Evolutionary conservation across 148 eudicot species (phyloP).

Genomic region (Rhododendron griersonianum): DNA sequence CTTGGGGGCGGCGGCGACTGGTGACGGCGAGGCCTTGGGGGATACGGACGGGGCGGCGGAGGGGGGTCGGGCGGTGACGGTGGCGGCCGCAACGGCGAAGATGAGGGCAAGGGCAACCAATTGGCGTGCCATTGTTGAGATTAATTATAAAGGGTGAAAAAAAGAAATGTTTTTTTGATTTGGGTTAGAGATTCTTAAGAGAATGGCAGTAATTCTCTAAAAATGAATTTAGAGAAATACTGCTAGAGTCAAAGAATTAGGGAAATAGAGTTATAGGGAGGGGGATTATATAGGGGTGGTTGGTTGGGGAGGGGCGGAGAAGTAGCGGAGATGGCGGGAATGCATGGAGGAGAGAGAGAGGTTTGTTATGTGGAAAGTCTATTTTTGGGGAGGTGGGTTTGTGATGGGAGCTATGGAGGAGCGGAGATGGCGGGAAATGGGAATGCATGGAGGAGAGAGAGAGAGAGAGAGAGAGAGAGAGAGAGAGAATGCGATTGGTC

Average conservation of each 20-base stretch:
- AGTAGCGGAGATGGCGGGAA: background rate
- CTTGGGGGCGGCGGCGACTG: slow-evolving; percentile 5
- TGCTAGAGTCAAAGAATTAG: background rate
- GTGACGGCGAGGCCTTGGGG: background rate
- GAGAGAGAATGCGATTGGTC: no score
- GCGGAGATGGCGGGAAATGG: no score
- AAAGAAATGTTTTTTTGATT: background rate
- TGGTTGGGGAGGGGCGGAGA: background rate
- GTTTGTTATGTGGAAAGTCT: background rate
- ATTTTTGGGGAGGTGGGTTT: background rate
- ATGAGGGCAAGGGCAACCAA: slow-evolving; percentile 14
- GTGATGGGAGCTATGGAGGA: background rate
- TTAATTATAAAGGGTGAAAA: no score
- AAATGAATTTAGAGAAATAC: slow-evolving; percentile 12
- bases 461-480: no score
- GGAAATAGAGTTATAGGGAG: background rate
- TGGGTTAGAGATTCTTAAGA: background rate
- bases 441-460: no score
- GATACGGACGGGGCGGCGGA: background rate
- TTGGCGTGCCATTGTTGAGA: slow-evolving; percentile 17
- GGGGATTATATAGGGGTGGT: background rate
- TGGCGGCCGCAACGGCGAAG: background rate
- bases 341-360: background rate
- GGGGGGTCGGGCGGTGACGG: slow-evolving; percentile 7
- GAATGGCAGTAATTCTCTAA: slow-evolving; percentile 11